A percentile compares a stretch with the other conserved stretches of the same genome.
Evolutionary conservation across 2,329 filamentous ascomycete genomes (phyloP).

Genomic region (Rachicladosporium sp.): DNA sequence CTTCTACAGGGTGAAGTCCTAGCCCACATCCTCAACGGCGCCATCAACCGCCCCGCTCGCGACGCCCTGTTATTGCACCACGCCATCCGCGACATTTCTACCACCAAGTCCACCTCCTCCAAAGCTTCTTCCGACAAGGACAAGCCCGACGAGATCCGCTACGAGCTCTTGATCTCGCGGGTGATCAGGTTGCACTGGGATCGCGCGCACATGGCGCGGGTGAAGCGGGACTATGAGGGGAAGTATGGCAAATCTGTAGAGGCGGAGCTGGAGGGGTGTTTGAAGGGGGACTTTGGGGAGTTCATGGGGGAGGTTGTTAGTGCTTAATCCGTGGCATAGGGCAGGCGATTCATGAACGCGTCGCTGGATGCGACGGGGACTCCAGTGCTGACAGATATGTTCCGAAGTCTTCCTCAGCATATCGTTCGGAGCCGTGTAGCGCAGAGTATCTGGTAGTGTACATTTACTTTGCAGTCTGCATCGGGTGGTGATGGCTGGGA

Average conservation of each 20-base stretch:
- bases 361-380: too few species aligned
- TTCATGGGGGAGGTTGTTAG: constrained; percentile 21
- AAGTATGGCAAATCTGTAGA: constrained; percentile 65
- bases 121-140: constrained; percentile 31
- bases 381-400: too few species aligned
- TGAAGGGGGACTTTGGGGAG: constrained; percentile 50
- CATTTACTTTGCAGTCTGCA: too few species aligned
- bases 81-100: constrained; percentile 52
- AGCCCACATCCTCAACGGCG: constrained; percentile 88
- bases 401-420: too few species aligned
- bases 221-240: constrained; percentile 68
- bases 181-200: constrained; percentile 92
- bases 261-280: constrained; percentile 65
- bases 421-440: too few species aligned
- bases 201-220: constrained; percentile 60
- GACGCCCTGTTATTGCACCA: constrained; percentile 86
- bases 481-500: too few species aligned
- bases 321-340: too few species aligned
- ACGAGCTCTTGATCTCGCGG: constrained; percentile 76
- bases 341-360: too few species aligned
- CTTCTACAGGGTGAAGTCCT: constrained; percentile 69
- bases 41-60: constrained; percentile 88
- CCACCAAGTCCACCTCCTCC: constrained; percentile 38
- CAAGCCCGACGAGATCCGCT: constrained; percentile 44
- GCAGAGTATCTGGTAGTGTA: too few species aligned